Conservation (phyloP, 2,329 filamentous ascomycete species). For the Neonectria ditissima region DNA sequence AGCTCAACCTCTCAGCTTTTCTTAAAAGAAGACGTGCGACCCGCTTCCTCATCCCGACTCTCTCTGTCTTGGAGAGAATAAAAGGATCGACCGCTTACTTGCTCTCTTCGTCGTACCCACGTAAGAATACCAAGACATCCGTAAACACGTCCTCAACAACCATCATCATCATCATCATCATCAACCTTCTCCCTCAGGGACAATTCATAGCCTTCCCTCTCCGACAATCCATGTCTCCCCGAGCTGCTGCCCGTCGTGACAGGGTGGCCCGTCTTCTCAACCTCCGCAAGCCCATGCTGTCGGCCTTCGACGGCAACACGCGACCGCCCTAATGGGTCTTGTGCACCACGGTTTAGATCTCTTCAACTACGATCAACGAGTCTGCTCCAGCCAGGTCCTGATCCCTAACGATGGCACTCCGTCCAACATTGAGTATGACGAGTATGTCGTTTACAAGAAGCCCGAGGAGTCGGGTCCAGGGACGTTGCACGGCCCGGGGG, state of each 20-base stretch:
- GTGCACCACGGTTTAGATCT: conserved; percentile 50
- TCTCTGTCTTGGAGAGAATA: conserved; percentile 3
- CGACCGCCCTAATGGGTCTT: conserved; percentile 42
- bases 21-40: conserved; percentile 31
- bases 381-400: conserved; percentile 50
- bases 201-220: not conserved
- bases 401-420: conserved; percentile 44
- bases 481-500: conserved; percentile 16
- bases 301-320: conserved; percentile 39
- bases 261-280: conserved; percentile 42
- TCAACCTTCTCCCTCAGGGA: not conserved
- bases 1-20: conserved; percentile 22
- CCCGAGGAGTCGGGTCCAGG: conserved; percentile 28
- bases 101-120: not conserved
- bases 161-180: not conserved
- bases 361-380: conserved; percentile 52
- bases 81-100: conserved; percentile 1
- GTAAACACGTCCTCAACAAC: not conserved
- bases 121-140: conserved; percentile 3
- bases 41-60: conserved; percentile 16
- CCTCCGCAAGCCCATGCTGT: conserved; percentile 40
- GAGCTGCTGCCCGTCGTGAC: conserved; percentile 36
- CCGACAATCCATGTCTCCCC: conserved; percentile 39
- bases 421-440: conserved; percentile 53
- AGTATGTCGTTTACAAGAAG: conserved; percentile 53